A percentile compares a stretch with the other conserved stretches of the same genome.
Evolutionary conservation across 2,329 filamentous ascomycete species (phyloP).

Genomic region (Ascosphaera apis): DNA sequence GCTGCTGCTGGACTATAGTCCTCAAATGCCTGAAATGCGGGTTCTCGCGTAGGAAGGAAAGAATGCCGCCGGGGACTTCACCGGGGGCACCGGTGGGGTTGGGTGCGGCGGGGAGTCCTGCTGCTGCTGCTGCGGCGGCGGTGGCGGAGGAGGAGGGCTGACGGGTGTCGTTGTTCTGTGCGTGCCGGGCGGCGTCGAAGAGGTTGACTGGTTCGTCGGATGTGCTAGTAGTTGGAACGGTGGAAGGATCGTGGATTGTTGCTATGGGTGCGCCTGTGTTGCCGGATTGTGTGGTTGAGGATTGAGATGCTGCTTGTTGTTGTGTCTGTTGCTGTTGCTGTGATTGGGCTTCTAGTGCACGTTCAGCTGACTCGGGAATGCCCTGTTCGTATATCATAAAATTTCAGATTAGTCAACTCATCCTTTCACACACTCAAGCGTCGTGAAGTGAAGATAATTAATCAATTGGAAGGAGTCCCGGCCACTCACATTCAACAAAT

Average conservation of each 20-base stretch:
- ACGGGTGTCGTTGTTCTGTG: neutral
- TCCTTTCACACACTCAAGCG: neutral
- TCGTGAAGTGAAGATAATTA: neutral
- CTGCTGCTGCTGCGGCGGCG: conserved; percentile 6
- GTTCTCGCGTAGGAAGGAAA: conserved; percentile 88
- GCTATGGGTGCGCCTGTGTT: too few relatives aligned
- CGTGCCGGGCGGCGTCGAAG: conserved; percentile 50
- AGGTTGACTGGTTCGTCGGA: conserved; percentile 53
- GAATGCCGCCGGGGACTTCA: conserved; percentile 35
- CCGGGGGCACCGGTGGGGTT: conserved; percentile 5
- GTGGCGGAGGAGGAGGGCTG: neutral
- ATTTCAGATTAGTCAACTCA: neutral
- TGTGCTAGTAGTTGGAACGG: conserved; percentile 3
- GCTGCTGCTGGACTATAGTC: conserved; percentile 91
- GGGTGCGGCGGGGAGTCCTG: conserved; percentile 7
- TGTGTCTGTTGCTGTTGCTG: conserved; percentile 31
- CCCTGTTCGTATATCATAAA: conserved; percentile 40
- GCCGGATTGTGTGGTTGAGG: conserved; percentile 1
- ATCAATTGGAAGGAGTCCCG: neutral
- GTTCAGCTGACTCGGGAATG: conserved; percentile 42
- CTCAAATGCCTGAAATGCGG: conserved; percentile 94
- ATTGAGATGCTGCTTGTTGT: too few relatives aligned
- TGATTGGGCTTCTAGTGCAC: conserved; percentile 35
- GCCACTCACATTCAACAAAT: conserved; percentile 53
- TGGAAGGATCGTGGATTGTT: too few relatives aligned